These are phyloP conservation scores for Pelargonium cotyledonis DNA, from an alignment of 441 rosid genomes.

Conservation along the genomic window DNA sequence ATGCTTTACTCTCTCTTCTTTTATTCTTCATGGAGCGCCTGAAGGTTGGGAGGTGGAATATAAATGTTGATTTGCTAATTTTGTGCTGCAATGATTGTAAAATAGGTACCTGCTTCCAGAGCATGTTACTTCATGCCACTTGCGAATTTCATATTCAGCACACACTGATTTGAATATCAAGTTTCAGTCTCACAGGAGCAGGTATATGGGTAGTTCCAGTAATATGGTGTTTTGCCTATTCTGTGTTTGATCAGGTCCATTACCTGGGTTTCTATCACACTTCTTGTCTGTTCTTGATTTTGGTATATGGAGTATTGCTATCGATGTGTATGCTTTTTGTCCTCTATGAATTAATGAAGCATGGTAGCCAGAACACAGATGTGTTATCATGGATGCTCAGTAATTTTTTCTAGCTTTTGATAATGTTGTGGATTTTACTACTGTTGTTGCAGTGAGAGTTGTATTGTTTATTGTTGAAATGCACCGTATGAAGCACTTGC, in stretches of 20 bases:
- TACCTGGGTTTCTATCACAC: conserved; percentile 13
- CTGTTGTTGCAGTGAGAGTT: conserved; percentile 13
- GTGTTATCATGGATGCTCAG: conserved; percentile 44
- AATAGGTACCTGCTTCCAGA: conserved; percentile 88
- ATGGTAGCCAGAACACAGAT: conserved; percentile 42
- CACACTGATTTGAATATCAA: conserved; percentile 96
- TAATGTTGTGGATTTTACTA: conserved; percentile 16
- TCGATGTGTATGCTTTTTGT: conserved; percentile 35
- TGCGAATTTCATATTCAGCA: conserved; percentile 95
- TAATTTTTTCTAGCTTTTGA: conserved; percentile 44
- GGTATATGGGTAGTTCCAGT: conserved; percentile 34
- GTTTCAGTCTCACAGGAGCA: conserved; percentile 99
- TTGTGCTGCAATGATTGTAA: conserved; percentile 14
- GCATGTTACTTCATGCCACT: conserved; percentile 64
- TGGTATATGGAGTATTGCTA: conserved; percentile 29
- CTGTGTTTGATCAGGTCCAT: conserved; percentile 18
- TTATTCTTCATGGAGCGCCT: background rate
- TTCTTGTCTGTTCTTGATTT: conserved; percentile 12
- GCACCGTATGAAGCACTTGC: background rate
- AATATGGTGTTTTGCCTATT: background rate
- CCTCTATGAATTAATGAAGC: conserved; percentile 56
- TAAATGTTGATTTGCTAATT: background rate
- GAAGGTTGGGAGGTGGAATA: background rate
- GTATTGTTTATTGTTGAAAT: background rate
- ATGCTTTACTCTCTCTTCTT: background rate